A percentile compares a stretch with the other conserved stretches of the same genome.
These are phyloP conservation scores for Schizosaccharomyces pombe DNA, from an alignment of 805 yeast genomes.

Conservation along the genomic window DNA sequence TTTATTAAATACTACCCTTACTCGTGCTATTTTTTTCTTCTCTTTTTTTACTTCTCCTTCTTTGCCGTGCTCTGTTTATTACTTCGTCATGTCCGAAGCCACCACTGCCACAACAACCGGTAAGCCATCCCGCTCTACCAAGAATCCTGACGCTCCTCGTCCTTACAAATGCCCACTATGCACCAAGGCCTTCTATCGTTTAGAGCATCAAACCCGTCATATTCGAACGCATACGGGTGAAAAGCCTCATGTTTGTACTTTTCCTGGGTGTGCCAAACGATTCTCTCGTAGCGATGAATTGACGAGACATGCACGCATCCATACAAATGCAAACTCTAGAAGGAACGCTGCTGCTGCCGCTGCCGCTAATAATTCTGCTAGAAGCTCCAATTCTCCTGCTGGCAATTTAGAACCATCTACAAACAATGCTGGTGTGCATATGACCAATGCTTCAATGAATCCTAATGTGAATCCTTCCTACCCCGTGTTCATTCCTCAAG, in stretches of 20 bases:
- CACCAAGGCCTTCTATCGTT: background rate
- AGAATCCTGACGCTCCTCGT: slow-evolving; percentile 17
- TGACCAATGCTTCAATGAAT: background rate
- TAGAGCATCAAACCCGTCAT: slow-evolving; percentile 1
- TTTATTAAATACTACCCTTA: background rate
- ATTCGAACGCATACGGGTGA: slow-evolving; percentile 3
- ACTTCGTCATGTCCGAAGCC: background rate
- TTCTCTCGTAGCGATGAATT: background rate
- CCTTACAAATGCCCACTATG: slow-evolving; percentile 14
- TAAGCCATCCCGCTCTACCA: background rate
- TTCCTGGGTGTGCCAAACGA: background rate
- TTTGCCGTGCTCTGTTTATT: background rate
- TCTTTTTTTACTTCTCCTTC: background rate
- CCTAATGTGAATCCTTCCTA: background rate
- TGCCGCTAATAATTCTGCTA: background rate
- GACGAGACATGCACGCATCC: background rate
- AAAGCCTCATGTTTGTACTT: background rate
- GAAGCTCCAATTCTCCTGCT: background rate
- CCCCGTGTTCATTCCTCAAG: background rate
- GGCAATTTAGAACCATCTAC: background rate
- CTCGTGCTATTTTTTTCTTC: background rate
- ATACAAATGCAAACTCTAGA: slow-evolving; percentile 1
- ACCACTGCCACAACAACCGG: background rate
- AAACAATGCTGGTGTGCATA: background rate
- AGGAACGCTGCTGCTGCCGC: background rate